These are phyloP conservation scores for Tetrapisispora pingtungensis DNA, from an alignment of 805 yeast genomes.

Conservation along the genomic window DNA sequence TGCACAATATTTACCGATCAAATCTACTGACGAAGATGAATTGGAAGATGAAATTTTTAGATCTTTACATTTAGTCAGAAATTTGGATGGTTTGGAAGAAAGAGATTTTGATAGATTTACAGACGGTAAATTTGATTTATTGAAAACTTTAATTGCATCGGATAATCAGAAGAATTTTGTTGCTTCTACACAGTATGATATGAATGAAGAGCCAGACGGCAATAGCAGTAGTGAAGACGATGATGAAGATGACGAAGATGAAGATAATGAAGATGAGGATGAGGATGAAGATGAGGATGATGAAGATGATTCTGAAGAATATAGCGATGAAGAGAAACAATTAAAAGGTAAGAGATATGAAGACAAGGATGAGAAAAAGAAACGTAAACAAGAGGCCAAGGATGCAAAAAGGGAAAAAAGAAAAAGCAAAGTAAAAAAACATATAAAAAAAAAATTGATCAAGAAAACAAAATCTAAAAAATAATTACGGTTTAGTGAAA, in stretches of 20 bases:
- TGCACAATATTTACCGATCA: conserved; percentile 44
- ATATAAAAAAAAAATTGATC: conserved; percentile 65
- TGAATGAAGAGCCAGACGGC: conserved; percentile 15
- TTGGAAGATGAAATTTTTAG: conserved; percentile 84
- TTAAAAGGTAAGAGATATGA: conserved; percentile 68
- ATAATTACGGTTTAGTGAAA: conserved; percentile 5
- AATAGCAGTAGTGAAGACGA: conserved; percentile 10
- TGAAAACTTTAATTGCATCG: conserved; percentile 52
- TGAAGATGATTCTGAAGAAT: conserved; percentile 27
- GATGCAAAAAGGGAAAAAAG: conserved; percentile 72
- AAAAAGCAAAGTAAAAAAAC: conserved; percentile 73
- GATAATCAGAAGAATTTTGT: conserved; percentile 24
- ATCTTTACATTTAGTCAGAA: conserved; percentile 63
- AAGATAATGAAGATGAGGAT: conserved; percentile 22
- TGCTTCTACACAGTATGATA: conserved; percentile 13
- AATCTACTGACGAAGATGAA: conserved; percentile 41
- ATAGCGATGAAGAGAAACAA: conserved; percentile 29
- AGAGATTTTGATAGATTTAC: conserved; percentile 74
- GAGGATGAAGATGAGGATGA: conserved; percentile 32
- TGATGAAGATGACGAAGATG: conserved; percentile 22
- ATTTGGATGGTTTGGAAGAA: conserved; percentile 78
- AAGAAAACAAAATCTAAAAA: conserved; percentile 41
- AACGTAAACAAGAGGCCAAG: conserved; percentile 65
- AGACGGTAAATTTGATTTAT: conserved; percentile 70
- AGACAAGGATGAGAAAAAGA: conserved; percentile 68